A percentile compares a stretch with the other conserved stretches of the same genome.
phyloP scores from a whole-genome alignment of 176 grass and related monocot genomes.

The Carex pumila region DNA sequence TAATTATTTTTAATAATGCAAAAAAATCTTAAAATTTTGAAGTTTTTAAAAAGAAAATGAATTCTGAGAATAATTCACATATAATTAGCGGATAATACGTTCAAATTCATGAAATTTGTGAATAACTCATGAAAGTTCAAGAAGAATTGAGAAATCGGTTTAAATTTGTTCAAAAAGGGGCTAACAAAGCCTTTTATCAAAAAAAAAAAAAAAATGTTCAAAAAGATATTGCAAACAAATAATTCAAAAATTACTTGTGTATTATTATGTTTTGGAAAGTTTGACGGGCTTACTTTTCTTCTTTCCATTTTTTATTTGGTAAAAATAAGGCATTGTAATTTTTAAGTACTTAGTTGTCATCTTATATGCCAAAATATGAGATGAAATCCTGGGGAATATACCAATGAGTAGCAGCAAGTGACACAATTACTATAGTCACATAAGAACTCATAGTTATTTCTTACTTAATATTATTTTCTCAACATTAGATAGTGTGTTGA shows the following conservation, averaged over 20 bases:
- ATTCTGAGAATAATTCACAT: not conserved
- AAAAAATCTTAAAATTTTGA: not conserved
- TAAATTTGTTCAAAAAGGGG: not conserved
- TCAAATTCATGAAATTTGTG: not conserved
- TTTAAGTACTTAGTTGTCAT: not conserved
- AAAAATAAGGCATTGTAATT: not conserved
- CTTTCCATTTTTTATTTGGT: not conserved
- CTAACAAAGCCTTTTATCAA: too few relatives aligned
- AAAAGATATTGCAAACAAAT: not conserved
- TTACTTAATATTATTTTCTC: not conserved
- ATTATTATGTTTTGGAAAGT: not conserved
- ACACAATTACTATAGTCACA: not conserved
- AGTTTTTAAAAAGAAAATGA: not conserved
- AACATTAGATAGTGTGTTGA: not conserved
- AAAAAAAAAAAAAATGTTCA: too few relatives aligned
- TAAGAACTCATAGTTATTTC: not conserved
- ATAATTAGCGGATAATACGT: not conserved
- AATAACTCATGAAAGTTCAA: not conserved
- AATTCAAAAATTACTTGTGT: not conserved
- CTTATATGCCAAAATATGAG: not conserved
- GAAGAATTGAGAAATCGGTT: not conserved
- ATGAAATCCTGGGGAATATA: not conserved
- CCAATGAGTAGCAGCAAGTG: not conserved
- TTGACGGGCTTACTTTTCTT: not conserved
- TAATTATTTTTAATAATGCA: not conserved